Conservation (phyloP, 2,329 filamentous ascomycete species). For the Phymatotrichopsis omnivora region DNA sequence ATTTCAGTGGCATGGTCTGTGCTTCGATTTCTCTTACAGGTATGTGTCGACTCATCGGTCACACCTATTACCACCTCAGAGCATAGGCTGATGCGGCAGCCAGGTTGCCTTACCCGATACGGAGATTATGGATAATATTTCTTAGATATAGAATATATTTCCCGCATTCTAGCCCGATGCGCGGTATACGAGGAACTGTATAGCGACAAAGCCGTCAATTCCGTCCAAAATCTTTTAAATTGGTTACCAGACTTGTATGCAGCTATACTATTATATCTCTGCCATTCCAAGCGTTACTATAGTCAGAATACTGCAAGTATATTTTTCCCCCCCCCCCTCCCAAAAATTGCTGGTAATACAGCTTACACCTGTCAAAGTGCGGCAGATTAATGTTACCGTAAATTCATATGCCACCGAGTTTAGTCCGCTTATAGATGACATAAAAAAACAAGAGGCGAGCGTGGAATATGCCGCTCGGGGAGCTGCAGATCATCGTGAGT, state of each 20-base stretch:
- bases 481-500: no score
- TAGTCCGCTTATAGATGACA: no score
- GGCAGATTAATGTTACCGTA: no score
- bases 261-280: constrained; percentile 7
- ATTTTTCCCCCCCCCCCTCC: neutral
- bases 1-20: constrained; percentile 30
- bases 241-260: constrained; percentile 4
- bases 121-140: no score
- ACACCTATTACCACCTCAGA: no score
- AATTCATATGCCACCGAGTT: constrained; percentile 26
- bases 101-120: constrained; percentile 12
- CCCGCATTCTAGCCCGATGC: neutral
- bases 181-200: neutral
- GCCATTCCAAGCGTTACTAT: constrained; percentile 1
- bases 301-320: constrained; percentile 2
- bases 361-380: constrained; percentile 20
- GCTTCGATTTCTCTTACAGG: constrained; percentile 28
- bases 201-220: neutral
- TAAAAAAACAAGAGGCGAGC: no score
- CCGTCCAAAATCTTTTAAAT: neutral
- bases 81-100: no score
- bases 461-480: no score
- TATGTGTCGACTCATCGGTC: no score
- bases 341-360: constrained; percentile 20
- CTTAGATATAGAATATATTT: neutral